Evolutionary conservation across 2,329 filamentous ascomycete genomes (phyloP).

Genomic region (Leptographium lundbergii): DNA sequence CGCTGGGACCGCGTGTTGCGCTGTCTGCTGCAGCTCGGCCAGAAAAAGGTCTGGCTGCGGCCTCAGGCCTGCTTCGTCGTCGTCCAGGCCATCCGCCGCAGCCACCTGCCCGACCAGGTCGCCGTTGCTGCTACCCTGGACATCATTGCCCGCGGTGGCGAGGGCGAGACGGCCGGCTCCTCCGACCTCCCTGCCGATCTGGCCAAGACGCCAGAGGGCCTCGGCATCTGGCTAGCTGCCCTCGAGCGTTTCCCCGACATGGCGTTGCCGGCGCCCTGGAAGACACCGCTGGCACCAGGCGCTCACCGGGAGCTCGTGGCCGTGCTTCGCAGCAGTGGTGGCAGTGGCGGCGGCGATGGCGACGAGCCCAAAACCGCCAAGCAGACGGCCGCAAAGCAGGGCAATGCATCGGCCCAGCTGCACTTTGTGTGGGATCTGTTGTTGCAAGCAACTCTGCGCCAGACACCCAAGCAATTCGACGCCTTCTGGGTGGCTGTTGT

Average conservation of each 20-base stretch:
- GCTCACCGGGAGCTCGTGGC: slow-evolving; percentile 58
- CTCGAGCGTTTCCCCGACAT: slow-evolving; percentile 50
- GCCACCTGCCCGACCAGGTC: slow-evolving; percentile 43
- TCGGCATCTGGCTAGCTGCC: slow-evolving; percentile 74
- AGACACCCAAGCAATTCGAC: slow-evolving; percentile 5
- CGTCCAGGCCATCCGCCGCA: slow-evolving; percentile 49
- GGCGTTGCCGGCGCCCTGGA: slow-evolving; percentile 62
- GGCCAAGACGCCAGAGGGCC: slow-evolving; percentile 72
- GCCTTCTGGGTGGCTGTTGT: slow-evolving; percentile 38
- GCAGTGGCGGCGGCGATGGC: slow-evolving; percentile 19
- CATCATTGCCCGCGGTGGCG: slow-evolving; percentile 30
- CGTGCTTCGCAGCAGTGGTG: slow-evolving; percentile 65
- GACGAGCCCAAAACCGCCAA: slow-evolving; percentile 12
- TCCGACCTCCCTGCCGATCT: slow-evolving; percentile 32
- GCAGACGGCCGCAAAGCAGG: slow-evolving; percentile 39
- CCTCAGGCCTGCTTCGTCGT: slow-evolving; percentile 79
- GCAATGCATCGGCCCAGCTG: slow-evolving; percentile 66
- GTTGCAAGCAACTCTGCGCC: slow-evolving; percentile 28
- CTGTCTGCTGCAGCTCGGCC: slow-evolving; percentile 58
- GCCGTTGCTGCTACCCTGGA: slow-evolving; percentile 46
- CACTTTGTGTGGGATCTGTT: slow-evolving; percentile 84
- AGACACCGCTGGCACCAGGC: slow-evolving; percentile 58
- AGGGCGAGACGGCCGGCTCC: background rate
- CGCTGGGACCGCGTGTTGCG: slow-evolving; percentile 59
- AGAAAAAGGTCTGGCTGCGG: slow-evolving; percentile 78